phyloP scores from a whole-genome alignment of 2,329 filamentous ascomycete species.

The Endothia cerciana region DNA sequence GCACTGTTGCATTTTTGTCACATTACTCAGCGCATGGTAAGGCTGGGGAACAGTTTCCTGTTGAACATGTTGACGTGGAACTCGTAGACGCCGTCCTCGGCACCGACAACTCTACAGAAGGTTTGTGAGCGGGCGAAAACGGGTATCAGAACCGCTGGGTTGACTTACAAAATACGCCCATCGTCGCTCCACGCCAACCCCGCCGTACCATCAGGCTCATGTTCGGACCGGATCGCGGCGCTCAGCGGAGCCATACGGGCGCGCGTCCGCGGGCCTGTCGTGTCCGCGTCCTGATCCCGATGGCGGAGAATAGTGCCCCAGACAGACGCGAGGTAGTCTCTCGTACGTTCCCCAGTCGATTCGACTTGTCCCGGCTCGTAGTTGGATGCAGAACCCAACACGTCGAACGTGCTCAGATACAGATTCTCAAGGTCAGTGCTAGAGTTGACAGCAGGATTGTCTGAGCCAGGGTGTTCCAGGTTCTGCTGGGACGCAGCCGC shows the following conservation, averaged over 20 bases:
- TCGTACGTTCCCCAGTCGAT: conserved; percentile 12
- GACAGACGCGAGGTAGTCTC: conserved; percentile 27
- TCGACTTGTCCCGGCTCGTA: conserved; percentile 24
- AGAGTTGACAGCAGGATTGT: conserved; percentile 14
- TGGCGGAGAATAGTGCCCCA: conserved; percentile 27
- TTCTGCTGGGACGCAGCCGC: neutral
- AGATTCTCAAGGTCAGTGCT: conserved; percentile 22
- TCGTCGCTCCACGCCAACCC: conserved; percentile 66
- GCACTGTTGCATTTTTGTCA: neutral
- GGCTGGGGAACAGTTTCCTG: conserved; percentile 62
- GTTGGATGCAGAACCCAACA: conserved; percentile 2
- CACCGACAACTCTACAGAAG: conserved; percentile 58
- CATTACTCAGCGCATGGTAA: conserved; percentile 52
- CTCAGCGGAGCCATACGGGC: conserved; percentile 16
- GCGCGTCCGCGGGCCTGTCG: conserved; percentile 22
- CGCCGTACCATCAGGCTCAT: conserved; percentile 60
- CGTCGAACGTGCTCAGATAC: conserved; percentile 24
- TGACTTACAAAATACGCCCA: conserved; percentile 60
- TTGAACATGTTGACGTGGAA: conserved; percentile 67
- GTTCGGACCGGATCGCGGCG: conserved; percentile 31
- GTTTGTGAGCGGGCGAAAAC: conserved; percentile 31
- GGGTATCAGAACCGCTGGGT: neutral
- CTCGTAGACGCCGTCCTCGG: conserved; percentile 77
- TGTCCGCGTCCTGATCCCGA: conserved; percentile 22
- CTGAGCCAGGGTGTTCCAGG: neutral